Percentiles rank a stretch among this genome's conserved stretches.
Evolutionary conservation across 192 early-diverging fungal species (phyloP).

Genomic region (Umbelopsis sp.): DNA sequence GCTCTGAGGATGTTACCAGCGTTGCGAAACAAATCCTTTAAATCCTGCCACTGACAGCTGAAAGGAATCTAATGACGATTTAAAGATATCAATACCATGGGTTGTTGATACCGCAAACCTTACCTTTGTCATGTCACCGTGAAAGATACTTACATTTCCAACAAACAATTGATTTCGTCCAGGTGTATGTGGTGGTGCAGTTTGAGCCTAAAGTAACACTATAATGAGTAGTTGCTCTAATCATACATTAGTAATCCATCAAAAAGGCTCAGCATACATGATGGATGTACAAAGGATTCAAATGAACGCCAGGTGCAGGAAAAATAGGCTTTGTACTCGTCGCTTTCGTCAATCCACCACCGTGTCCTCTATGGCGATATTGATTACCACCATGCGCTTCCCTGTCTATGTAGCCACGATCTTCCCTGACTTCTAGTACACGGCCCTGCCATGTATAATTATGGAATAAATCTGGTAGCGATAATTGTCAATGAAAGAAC

Average conservation of each 20-base stretch:
- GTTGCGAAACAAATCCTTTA: slow-evolving; percentile 79
- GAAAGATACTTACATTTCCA: slow-evolving; percentile 65
- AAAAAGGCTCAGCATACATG: neutral
- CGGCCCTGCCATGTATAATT: slow-evolving; percentile 74
- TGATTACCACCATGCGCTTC: neutral
- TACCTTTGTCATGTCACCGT: too few relatives aligned
- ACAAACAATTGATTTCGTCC: slow-evolving; percentile 64
- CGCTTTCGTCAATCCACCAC: neutral
- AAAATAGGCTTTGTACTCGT: too few relatives aligned
- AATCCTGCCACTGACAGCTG: slow-evolving; percentile 78
- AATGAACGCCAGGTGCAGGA: too few relatives aligned
- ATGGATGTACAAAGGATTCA: too few relatives aligned
- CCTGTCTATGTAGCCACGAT: slow-evolving; percentile 57
- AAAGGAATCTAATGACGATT: slow-evolving; percentile 58
- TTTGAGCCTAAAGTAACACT: too few relatives aligned
- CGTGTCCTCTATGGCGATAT: neutral
- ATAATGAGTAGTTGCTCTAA: neutral
- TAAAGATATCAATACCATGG: neutral
- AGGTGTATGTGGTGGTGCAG: neutral
- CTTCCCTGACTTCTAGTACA: slow-evolving; percentile 73
- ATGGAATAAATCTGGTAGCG: slow-evolving; percentile 58
- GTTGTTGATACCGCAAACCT: too few relatives aligned
- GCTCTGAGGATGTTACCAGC: slow-evolving; percentile 69
- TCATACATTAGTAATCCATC: neutral
- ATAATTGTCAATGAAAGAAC: neutral